A percentile compares a stretch with the other conserved stretches of the same genome.
Conservation (phyloP, 768 basidiomycete genomes). For the Rhodotorula graminis region DNA sequence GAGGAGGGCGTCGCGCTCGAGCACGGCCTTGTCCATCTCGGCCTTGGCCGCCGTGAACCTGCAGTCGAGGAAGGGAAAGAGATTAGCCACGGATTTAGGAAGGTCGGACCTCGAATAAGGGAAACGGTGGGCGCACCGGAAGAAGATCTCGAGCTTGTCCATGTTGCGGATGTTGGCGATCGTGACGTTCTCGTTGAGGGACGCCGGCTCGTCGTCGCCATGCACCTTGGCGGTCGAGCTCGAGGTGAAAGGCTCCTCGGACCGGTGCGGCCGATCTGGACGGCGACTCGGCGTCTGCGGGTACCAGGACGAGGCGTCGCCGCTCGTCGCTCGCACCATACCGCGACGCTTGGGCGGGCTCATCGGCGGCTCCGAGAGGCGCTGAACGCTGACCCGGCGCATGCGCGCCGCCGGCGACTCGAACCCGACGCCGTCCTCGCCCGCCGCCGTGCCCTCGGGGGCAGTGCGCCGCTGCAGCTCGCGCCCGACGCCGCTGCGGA, state of each 20-base stretch:
- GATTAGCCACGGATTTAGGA: too few species aligned
- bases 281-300: constrained; percentile 8
- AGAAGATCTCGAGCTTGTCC: constrained; percentile 39
- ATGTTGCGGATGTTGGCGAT: constrained; percentile 16
- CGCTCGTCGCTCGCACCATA: background rate
- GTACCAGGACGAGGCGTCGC: constrained; percentile 16
- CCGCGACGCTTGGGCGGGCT: background rate
- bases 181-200: background rate
- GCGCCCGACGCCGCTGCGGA: background rate
- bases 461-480: background rate
- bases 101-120: too few species aligned
- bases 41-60: constrained; percentile 6
- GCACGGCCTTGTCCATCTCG: constrained; percentile 19
- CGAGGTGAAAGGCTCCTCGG: background rate
- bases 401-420: background rate
- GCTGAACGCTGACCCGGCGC: background rate
- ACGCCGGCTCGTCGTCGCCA: background rate
- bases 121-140: constrained; percentile 19
- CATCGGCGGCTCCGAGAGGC: background rate
- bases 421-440: background rate
- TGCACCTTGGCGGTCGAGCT: background rate
- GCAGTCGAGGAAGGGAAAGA: background rate
- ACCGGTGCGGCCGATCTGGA: background rate
- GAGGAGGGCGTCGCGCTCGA: constrained; percentile 13
- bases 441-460: background rate